Conservation (phyloP, 345 rosid species). For the Mallotus nudiflorus region DNA sequence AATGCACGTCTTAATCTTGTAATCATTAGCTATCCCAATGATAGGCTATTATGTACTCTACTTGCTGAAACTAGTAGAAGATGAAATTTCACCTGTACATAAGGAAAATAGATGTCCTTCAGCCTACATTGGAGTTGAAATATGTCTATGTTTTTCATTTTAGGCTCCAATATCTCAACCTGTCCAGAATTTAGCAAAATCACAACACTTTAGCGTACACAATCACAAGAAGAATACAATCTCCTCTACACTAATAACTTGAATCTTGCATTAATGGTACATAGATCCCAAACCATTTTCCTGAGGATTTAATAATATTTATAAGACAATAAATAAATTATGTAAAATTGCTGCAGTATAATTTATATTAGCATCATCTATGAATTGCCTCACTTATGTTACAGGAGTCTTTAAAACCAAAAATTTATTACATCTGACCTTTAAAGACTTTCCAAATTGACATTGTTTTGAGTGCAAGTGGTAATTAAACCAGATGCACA, state of each 20-base stretch:
- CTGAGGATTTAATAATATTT: not conserved
- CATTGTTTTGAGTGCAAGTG: no score
- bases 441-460: no score
- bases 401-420: no score
- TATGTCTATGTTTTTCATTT: conserved; percentile 34
- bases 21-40: not conserved
- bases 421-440: no score
- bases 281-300: not conserved
- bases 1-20: conserved; percentile 39
- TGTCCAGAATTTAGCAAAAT: conserved; percentile 25
- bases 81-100: conserved; percentile 53
- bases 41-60: not conserved
- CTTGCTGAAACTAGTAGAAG: not conserved
- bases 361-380: no score
- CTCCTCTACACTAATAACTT: not conserved
- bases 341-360: no score
- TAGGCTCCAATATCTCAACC: conserved; percentile 64
- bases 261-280: not conserved
- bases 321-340: not conserved
- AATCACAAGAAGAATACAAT: not conserved
- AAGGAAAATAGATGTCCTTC: conserved; percentile 86
- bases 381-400: no score
- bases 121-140: conserved; percentile 60
- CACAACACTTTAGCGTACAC: not conserved
- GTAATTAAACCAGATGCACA: no score